Percentiles rank a stretch among this genome's conserved stretches.
Conservation (phyloP, 2,329 filamentous ascomycete species). For the Sclerotinia trifoliorum region DNA sequence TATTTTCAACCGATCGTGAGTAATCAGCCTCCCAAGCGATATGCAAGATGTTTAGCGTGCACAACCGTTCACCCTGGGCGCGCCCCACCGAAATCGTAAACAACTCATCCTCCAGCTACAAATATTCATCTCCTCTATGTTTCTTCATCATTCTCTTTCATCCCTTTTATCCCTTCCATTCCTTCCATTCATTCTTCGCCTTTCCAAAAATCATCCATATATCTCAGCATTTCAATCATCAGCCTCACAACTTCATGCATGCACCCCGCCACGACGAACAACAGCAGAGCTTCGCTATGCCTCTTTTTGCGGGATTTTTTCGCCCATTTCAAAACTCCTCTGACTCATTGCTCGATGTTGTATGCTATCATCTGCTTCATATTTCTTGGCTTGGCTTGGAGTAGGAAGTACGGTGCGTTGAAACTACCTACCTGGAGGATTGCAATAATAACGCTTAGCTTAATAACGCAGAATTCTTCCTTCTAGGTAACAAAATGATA, state of each 20-base stretch:
- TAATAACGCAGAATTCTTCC: too few relatives aligned
- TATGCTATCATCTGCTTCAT: background rate
- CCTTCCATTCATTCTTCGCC: background rate
- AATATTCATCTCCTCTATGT: background rate
- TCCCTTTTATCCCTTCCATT: background rate
- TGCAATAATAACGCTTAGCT: too few relatives aligned
- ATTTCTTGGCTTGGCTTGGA: background rate
- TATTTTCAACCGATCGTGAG: background rate
- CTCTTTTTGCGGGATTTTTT: background rate
- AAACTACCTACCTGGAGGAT: too few relatives aligned
- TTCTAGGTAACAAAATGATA: too few relatives aligned
- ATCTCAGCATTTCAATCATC: background rate
- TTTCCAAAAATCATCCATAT: background rate
- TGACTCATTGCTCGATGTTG: background rate
- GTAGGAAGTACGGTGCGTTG: too few relatives aligned
- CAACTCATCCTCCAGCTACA: background rate
- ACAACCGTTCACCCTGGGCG: too few relatives aligned
- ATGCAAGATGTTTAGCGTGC: background rate
- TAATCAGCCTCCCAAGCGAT: background rate
- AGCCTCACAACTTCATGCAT: slow-evolving; percentile 5
- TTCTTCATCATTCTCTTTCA: background rate
- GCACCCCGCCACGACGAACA: slow-evolving; percentile 5
- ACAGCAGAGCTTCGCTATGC: background rate
- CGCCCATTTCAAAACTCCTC: background rate
- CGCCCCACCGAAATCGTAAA: background rate